phyloP scores from a whole-genome alignment of 208 protist genomes.

The Porcisia hertigi region DNA sequence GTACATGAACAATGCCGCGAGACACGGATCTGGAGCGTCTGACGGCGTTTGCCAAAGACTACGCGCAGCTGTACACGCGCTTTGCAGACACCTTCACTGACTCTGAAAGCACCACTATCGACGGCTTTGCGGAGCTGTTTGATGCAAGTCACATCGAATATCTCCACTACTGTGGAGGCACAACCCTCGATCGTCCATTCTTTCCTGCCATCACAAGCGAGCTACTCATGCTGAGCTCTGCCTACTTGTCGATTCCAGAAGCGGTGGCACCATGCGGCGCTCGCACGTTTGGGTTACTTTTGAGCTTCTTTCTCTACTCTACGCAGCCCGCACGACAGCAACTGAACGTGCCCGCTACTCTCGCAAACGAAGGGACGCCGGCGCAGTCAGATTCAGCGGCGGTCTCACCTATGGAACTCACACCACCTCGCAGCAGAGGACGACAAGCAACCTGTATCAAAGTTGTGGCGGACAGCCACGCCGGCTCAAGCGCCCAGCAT shows the following conservation, averaged over 20 bases:
- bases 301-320: constrained; percentile 59
- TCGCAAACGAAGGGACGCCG: background rate
- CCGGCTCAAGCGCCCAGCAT: background rate
- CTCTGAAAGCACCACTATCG: constrained; percentile 32
- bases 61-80: constrained; percentile 47
- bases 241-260: constrained; percentile 62
- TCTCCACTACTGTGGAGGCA: constrained; percentile 71
- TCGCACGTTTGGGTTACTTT: constrained; percentile 65
- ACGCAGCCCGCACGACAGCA: constrained; percentile 51
- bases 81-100: constrained; percentile 33
- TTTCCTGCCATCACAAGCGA: constrained; percentile 42
- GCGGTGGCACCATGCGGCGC: constrained; percentile 35
- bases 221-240: constrained; percentile 59
- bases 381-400: background rate
- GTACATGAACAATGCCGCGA: constrained; percentile 12
- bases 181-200: constrained; percentile 45
- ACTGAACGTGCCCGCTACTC: background rate
- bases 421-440: background rate
- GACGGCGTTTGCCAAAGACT: constrained; percentile 54
- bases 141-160: constrained; percentile 56
- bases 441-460: background rate
- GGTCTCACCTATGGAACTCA: background rate
- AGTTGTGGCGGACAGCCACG: background rate
- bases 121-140: constrained; percentile 57
- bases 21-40: constrained; percentile 32